Evolutionary conservation across 1,284 basidiomycete species (phyloP), one percentile per base, ranked within the genome.

Genomic region (Cystobasidium sp.): DNA sequence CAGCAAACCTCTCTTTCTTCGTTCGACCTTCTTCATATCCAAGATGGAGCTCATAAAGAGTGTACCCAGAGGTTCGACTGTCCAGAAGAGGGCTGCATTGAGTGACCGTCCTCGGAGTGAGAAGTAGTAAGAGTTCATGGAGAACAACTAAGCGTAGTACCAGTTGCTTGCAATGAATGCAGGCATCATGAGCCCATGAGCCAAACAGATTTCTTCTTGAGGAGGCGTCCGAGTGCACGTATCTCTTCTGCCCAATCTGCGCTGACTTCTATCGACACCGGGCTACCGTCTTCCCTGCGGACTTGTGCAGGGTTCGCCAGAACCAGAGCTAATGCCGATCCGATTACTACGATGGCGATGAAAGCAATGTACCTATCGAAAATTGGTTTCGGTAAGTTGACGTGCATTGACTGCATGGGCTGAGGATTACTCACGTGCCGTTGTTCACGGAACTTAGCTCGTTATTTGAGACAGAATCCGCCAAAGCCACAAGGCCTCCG

Each of bases 21-120:
- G 62, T 64, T 18, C 22, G 41, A 18, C 20, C 14, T 16, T 44
- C 41, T 46, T 46, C 31, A 43, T 16, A 31, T 64, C 62, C 22
- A 64, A 41, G 14, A 64, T 64, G 10, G 39, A 12, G 22, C 22
- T 51, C 20, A 64, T 43, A 9, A 20, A 12, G 62, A 64, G 46
- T 18, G 62, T n/a, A 22, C 62, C 62, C 1, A 64, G 24, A 10
- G 62, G 22, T 51, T 64, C 22, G 10, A 64, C 24, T 5, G 39
- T n/a, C 62, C 62, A 64, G 62, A 31, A 64, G 41, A 64, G 44
- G 31, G 62, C 44, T 14, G 62, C 20, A 51, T 46, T 64, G 16
- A 44, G 44, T 10, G 62, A 46, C 24, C 62, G 14, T 20, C 44
- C 62, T 18, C 44, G 37, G 1, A 64, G 62, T 18, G 62, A 64